A percentile compares a stretch with the other conserved stretches of the same genome.
These are phyloP conservation scores for Heimioporus retisporus DNA, from an alignment of 1,284 basidiomycete species.

Conservation along the genomic window DNA sequence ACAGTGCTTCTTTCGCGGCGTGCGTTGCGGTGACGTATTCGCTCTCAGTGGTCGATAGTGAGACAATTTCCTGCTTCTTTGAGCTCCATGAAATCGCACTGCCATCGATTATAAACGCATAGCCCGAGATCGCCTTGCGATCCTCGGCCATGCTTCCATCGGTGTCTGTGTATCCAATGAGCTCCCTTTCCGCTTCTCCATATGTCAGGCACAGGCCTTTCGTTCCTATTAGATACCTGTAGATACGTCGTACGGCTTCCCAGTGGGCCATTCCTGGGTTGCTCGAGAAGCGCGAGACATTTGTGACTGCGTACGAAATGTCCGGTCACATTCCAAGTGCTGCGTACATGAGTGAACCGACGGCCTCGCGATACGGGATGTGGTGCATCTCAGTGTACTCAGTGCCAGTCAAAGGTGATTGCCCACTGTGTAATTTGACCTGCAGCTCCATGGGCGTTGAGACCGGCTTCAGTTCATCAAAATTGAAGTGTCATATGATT, in stretches of 20 bases:
- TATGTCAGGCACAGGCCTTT: slow-evolving; percentile 35
- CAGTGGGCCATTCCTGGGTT: slow-evolving; percentile 5
- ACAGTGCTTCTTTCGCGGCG: slow-evolving; percentile 29
- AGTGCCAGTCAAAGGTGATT: not conserved
- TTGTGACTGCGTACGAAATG: slow-evolving; percentile 38
- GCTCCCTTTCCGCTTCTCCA: slow-evolving; percentile 32
- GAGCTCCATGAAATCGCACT: slow-evolving; percentile 48
- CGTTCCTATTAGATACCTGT: slow-evolving; percentile 22
- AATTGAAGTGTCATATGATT: slow-evolving; percentile 21
- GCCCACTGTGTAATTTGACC: slow-evolving; percentile 18
- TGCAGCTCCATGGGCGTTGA: slow-evolving; percentile 38
- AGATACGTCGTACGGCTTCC: slow-evolving; percentile 3
- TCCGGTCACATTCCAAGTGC: slow-evolving; percentile 41
- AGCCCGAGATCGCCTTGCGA: slow-evolving; percentile 42
- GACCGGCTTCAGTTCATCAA: slow-evolving; percentile 30
- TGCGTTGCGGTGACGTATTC: slow-evolving; percentile 43
- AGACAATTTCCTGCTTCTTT: slow-evolving; percentile 44
- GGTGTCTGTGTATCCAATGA: slow-evolving; percentile 39
- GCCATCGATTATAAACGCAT: slow-evolving; percentile 44
- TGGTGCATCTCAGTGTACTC: not conserved
- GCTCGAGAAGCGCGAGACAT: slow-evolving; percentile 22
- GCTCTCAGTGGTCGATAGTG: slow-evolving; percentile 37
- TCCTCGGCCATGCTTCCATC: slow-evolving; percentile 35
- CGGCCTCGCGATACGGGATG: no score
- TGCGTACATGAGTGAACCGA: slow-evolving; percentile 29